These are phyloP conservation scores for Ceriops tagal DNA, from an alignment of 345 rosid genomes.

Conservation along the genomic window DNA sequence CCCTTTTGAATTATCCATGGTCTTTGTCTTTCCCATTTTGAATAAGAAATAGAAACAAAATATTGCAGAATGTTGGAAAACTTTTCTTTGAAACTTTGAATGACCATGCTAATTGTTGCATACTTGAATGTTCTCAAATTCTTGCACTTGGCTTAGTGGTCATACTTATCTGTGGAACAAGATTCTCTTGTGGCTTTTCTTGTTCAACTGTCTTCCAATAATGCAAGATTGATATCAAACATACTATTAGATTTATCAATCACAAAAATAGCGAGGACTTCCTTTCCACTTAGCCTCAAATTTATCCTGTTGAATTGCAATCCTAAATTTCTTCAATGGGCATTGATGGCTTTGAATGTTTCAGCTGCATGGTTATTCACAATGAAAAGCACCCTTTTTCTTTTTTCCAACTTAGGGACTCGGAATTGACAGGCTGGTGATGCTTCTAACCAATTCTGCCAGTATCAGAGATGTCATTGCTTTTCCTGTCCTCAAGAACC, in stretches of 20 bases:
- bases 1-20: too few relatives aligned
- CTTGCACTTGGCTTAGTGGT: not conserved
- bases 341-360: not conserved
- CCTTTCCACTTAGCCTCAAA: too few relatives aligned
- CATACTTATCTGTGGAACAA: not conserved
- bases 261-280: not conserved
- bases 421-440: slow-evolving; percentile 88
- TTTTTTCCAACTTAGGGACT: slow-evolving; percentile 53
- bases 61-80: too few relatives aligned
- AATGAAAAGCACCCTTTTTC: slow-evolving; percentile 2
- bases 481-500: slow-evolving; percentile 77
- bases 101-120: too few relatives aligned
- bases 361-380: not conserved
- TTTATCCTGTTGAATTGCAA: not conserved
- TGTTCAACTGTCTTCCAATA: too few relatives aligned
- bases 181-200: too few relatives aligned
- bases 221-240: too few relatives aligned
- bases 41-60: too few relatives aligned
- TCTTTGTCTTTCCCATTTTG: too few relatives aligned
- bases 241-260: not conserved
- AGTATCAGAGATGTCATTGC: slow-evolving; percentile 92
- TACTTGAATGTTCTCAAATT: too few relatives aligned
- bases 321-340: not conserved
- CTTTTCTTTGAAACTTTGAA: too few relatives aligned
- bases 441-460: slow-evolving; percentile 82